Evolutionary conservation across 2,329 filamentous ascomycete genomes (phyloP), one percentile per base, ranked within the genome.

Genomic region (Dactylellina leptospora): DNA sequence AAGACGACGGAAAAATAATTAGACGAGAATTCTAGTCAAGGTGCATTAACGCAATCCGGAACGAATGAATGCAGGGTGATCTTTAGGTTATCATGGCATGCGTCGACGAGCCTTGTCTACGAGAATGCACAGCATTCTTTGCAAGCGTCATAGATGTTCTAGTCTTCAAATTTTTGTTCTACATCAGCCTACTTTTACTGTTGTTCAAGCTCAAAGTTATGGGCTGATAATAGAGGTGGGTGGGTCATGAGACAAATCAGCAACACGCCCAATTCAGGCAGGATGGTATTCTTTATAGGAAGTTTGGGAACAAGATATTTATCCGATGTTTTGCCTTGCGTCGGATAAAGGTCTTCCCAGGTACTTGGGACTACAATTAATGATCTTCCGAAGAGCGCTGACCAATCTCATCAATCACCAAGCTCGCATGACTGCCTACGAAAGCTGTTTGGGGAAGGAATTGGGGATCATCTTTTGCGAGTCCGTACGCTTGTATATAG

Each of bases 381-480:
- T 20, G 42, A 50, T 51, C 13, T 16, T 10, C 6, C 6, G 27
- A 51, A 16, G 22, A 5, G 8, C 48, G 18, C 27, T 36, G 28
- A n/a, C 27, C n/a, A 30, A 3, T 8, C 25, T 9, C 5, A 10
- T 30, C n/a, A 20, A 11, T 4, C 10, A 18, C 20, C 60, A 50
- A 38, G 5, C 6, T 28, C 51, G 42, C 30, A 25, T 56, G 61
- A 64, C 51, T 16, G 13, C 13, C n/a, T n/a, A n/a, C n/a, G n/a
- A n/a, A n/a, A n/a, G n/a, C 40, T 11, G 40, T 40, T 36, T n/a
- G n/a, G 25, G 28, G 42, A 18, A 42, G 44, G 18, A 28, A 22
- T 18, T 33, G 4, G 54, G 38, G n/a, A 22, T 23, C 38, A 20
- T 30, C 28, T 25, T 10, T 18, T 9, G 38, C n/a, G n/a, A n/a